phyloP scores from a whole-genome alignment of 2,329 filamentous ascomycete genomes.

The Alternaria conjuncta region DNA sequence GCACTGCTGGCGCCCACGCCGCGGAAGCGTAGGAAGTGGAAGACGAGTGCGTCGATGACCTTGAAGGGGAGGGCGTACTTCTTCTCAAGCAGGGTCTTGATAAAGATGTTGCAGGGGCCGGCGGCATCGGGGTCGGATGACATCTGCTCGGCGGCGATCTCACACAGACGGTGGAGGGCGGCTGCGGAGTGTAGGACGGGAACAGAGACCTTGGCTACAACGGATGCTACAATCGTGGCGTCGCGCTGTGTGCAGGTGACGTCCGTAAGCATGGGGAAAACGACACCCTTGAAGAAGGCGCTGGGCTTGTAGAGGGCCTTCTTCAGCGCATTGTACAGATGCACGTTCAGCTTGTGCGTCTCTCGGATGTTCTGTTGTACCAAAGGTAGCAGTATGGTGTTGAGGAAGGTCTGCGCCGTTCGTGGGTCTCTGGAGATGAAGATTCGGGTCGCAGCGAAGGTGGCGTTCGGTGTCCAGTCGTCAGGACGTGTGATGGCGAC shows the following conservation, averaged over 20 bases:
- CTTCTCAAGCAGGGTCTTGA: slow-evolving; percentile 91
- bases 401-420: slow-evolving; percentile 83
- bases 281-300: slow-evolving; percentile 94
- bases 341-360: slow-evolving; percentile 92
- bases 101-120: slow-evolving; percentile 93
- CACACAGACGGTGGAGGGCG: slow-evolving; percentile 88
- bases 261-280: slow-evolving; percentile 86
- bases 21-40: slow-evolving; percentile 93
- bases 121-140: slow-evolving; percentile 82
- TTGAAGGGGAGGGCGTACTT: slow-evolving; percentile 96
- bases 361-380: slow-evolving; percentile 96
- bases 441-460: slow-evolving; percentile 88
- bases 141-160: slow-evolving; percentile 91
- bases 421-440: slow-evolving; percentile 85
- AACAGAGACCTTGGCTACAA: slow-evolving; percentile 82
- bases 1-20: slow-evolving; percentile 67
- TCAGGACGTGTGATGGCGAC: slow-evolving; percentile 84
- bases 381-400: slow-evolving; percentile 83
- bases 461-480: slow-evolving; percentile 77
- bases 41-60: slow-evolving; percentile 91
- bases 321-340: slow-evolving; percentile 92
- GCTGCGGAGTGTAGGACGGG: slow-evolving; percentile 92
- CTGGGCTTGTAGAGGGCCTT: slow-evolving; percentile 92
- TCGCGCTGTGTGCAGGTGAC: slow-evolving; percentile 92
- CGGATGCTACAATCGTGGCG: slow-evolving; percentile 87